Evolutionary conservation across 2,329 filamentous ascomycete species (phyloP), one percentile per base, ranked within the genome.

Genomic region (Cytospora schulzeri): DNA sequence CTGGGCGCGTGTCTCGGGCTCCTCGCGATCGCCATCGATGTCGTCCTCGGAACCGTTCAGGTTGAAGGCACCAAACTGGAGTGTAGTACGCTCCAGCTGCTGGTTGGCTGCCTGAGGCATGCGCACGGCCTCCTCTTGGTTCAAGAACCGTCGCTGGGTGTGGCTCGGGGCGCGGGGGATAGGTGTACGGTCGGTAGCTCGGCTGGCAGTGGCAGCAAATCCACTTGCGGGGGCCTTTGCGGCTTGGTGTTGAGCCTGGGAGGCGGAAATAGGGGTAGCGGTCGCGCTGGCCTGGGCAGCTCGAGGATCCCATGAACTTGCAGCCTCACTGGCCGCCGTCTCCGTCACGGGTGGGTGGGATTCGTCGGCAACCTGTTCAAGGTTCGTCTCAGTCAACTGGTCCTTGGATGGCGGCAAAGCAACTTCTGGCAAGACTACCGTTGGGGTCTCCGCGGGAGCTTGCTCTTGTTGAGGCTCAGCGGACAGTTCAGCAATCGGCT

Each of bases 1-100:
- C 74, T 97, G 94, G 69, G 92, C 89, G 73, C 94, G 89, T 63
- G 95, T 98, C 82, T 98, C 94, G 50, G 94, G 89, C 77, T 98
- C 93, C 79, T 99, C 95, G 68, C 93, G 88, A 73, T 97, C 93
- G 68, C 94, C 93, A 73, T 98, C 95, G 68, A 97, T 91, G 72
- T 97, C 93, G 61, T 93, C 91, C 57, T 93, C 91, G 66, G 86
- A 85, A 60, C 89, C 93, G 74, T 91, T 93, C 72, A 99, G 78
- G 73, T 90, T 96, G 83, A 99, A 92, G 76, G 93, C 96, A 68
- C 95, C 95, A 76, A 99, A 99, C 75, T 98, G 94, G 57, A 99
- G 93, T 57, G 93, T 91, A 69, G 94, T 88, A 71, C 93, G 89
- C 75, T 98, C 94, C 31, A 99, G 91, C 60, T 95, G 93, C 70